Evolutionary conservation across 2,329 filamentous ascomycete species (phyloP), one percentile per base, ranked within the genome.

Genomic region (Scytalidium sp.): DNA sequence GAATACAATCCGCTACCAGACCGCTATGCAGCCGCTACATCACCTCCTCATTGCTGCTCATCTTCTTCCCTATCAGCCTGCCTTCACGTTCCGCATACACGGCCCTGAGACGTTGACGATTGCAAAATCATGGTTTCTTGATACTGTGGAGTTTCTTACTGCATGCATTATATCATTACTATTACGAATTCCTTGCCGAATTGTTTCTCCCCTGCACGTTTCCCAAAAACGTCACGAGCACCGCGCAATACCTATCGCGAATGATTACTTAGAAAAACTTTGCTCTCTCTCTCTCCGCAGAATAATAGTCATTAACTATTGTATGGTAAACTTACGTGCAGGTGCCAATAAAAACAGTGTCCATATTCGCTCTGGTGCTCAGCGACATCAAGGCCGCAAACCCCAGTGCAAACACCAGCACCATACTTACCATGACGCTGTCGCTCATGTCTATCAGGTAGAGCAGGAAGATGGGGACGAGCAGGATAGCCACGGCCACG

Each of bases 401-500:
- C 1, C 45, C 11, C 15, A 54, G 21, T 1, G 56, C 27, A 29
- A 56, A 57, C 3, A 45, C 21, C 9, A 52, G 46, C 15, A 47
- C 50, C 1, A 47, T 41, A 2, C 45, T 41, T 2, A 50, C 56
- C 56, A 57, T 59, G 19, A 44, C n/a, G 4, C 20, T 39, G 2
- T 39, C 42, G 21, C 32, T 48, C 55, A 59, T 57, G 11, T 17
- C 32, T 2, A 50, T 22, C 9, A 60, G 49, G 44, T 57, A 59
- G 21, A 59, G 19, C 13, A 57, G 19, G 23, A 49, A 54, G 11
- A 50, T 48, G 11, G 58, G 58, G 13, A 53, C 47, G 11, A 57
- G 46, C 2, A 60, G 52, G 13, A 56, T 42, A 3, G 36, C 43
- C 8, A 55, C 51, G 2, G 45, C 45, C 1, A 55, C n/a, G 13